A percentile compares a stretch with the other conserved stretches of the same genome.
Evolutionary conservation across 495 filamentous ascomycete genomes (phyloP).

Genomic region (Penicillium ochrochloron): DNA sequence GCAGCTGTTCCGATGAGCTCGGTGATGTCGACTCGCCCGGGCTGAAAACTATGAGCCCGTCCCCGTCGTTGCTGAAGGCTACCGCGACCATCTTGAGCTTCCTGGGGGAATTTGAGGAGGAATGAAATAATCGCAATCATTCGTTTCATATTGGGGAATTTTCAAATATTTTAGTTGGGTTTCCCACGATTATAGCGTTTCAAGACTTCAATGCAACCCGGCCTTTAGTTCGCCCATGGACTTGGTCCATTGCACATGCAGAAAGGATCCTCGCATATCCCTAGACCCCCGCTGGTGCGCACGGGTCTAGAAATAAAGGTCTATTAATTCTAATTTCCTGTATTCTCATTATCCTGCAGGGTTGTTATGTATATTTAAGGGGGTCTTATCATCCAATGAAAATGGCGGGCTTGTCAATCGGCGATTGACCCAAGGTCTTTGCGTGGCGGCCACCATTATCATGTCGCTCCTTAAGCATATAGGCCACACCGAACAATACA

Average conservation of each 20-base stretch:
- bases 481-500: neutral
- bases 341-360: neutral
- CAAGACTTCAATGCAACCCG: neutral
- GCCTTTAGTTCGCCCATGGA: neutral
- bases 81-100: neutral
- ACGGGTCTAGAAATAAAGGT: neutral
- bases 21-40: neutral
- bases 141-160: neutral
- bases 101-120: neutral
- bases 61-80: neutral
- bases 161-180: too few relatives aligned
- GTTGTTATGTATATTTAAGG: neutral
- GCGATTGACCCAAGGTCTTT: conserved; percentile 14
- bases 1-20: neutral
- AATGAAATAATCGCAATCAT: too few relatives aligned
- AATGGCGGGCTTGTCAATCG: neutral
- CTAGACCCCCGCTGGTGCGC: neutral
- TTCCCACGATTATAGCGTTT: neutral
- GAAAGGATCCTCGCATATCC: neutral
- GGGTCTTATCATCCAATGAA: neutral
- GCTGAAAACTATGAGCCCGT: neutral
- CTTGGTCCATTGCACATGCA: neutral
- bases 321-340: neutral
- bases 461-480: neutral
- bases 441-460: neutral